phyloP scores from a whole-genome alignment of 2,329 filamentous ascomycete genomes.

The Pestalotiopsis sp. region DNA sequence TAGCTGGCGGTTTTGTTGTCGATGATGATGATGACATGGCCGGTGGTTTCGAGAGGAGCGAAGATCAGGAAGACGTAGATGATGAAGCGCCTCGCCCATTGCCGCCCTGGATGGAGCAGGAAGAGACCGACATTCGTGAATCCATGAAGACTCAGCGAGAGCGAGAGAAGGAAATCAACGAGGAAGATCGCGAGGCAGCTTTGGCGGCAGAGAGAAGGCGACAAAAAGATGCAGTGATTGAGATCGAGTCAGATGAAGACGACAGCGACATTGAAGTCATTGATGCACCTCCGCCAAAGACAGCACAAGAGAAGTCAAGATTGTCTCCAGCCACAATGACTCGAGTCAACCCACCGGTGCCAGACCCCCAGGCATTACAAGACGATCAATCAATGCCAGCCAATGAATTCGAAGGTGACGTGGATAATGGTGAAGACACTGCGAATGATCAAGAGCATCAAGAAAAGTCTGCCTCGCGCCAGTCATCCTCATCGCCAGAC shows the following conservation, averaged over 20 bases:
- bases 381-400: slow-evolving; percentile 5
- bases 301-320: slow-evolving; percentile 16
- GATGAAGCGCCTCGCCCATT: slow-evolving; percentile 57
- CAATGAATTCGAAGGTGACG: not conserved
- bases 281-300: slow-evolving; percentile 47
- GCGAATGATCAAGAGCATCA: not conserved
- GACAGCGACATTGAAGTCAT: slow-evolving; percentile 61
- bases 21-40: slow-evolving; percentile 57
- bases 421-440: not conserved
- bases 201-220: slow-evolving; percentile 54
- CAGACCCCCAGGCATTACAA: slow-evolving; percentile 5
- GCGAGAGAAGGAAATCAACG: slow-evolving; percentile 62
- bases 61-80: slow-evolving; percentile 26
- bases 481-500: slow-evolving; percentile 31
- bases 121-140: slow-evolving; percentile 67
- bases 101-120: slow-evolving; percentile 72
- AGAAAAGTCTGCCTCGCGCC: not conserved
- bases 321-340: slow-evolving; percentile 25
- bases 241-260: slow-evolving; percentile 64
- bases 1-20: slow-evolving; percentile 40
- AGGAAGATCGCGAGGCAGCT: slow-evolving; percentile 61
- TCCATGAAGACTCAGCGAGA: slow-evolving; percentile 61
- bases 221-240: slow-evolving; percentile 55
- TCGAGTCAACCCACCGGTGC: slow-evolving; percentile 21
- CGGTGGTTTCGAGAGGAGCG: slow-evolving; percentile 61